These are phyloP conservation scores for Chrysosphaeria jannelii DNA, from an alignment of 2,329 filamentous ascomycete genomes.

Conservation along the genomic window DNA sequence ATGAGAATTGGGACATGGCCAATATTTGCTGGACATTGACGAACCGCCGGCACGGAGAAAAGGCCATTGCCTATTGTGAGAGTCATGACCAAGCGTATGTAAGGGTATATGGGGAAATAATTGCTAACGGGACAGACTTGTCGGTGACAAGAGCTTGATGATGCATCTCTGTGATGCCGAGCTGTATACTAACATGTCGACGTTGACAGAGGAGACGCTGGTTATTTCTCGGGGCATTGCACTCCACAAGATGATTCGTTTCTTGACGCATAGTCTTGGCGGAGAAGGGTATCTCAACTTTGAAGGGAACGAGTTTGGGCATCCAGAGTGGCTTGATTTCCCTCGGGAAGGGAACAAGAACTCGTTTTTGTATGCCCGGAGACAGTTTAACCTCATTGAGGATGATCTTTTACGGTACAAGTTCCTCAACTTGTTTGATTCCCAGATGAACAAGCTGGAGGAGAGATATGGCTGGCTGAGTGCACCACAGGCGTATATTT, in stretches of 20 bases:
- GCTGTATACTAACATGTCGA: constrained; percentile 95
- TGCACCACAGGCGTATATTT: constrained; percentile 64
- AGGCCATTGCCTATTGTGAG: constrained; percentile 93
- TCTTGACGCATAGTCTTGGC: constrained; percentile 70
- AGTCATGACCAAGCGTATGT: constrained; percentile 92
- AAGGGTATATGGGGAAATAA: background rate
- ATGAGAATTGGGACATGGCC: constrained; percentile 75
- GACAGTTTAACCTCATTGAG: constrained; percentile 78
- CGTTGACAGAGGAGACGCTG: constrained; percentile 51
- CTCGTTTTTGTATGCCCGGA: constrained; percentile 79
- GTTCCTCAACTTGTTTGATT: constrained; percentile 82
- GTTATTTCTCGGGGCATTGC: constrained; percentile 75
- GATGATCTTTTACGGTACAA: constrained; percentile 64
- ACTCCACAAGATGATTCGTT: constrained; percentile 89
- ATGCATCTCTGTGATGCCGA: constrained; percentile 97
- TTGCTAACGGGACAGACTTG: constrained; percentile 26
- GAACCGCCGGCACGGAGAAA: constrained; percentile 82
- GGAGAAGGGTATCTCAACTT: constrained; percentile 97
- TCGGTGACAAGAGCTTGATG: constrained; percentile 88
- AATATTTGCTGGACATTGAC: constrained; percentile 65
- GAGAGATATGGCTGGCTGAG: constrained; percentile 78
- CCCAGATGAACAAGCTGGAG: constrained; percentile 67
- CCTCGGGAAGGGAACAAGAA: constrained; percentile 78
- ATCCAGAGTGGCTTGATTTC: constrained; percentile 97
- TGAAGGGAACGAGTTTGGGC: constrained; percentile 94